Evolutionary conservation across 2,329 filamentous ascomycete species (phyloP).

Genomic region (Cladosporium sp.): DNA sequence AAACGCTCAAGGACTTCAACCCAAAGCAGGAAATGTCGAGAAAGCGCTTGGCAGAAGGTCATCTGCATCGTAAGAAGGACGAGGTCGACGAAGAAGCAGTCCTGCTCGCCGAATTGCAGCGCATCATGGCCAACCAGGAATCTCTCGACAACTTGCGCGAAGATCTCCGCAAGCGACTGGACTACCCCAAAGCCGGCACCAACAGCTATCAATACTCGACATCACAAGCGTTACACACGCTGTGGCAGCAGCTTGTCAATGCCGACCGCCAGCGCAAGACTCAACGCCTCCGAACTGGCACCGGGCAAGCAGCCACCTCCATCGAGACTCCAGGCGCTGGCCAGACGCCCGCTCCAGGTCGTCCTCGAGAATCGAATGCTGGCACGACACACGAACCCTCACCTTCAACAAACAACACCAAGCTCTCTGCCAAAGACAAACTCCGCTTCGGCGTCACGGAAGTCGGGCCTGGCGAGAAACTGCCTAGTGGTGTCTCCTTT

Average conservation of each 20-base stretch:
- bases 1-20: conserved; percentile 83
- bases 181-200: conserved; percentile 64
- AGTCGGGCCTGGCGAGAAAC: conserved; percentile 66
- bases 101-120: conserved; percentile 81
- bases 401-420: conserved; percentile 9
- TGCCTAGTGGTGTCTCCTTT: conserved; percentile 83
- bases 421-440: conserved; percentile 70
- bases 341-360: conserved; percentile 17
- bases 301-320: conserved; percentile 11
- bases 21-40: conserved; percentile 71
- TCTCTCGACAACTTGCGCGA: conserved; percentile 82
- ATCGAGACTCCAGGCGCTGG: conserved; percentile 12
- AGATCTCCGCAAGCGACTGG: conserved; percentile 72
- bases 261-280: conserved; percentile 89
- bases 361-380: conserved; percentile 43
- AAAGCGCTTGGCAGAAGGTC: conserved; percentile 78
- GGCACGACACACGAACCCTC: conserved; percentile 19
- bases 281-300: conserved; percentile 39
- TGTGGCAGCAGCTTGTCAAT: conserved; percentile 77
- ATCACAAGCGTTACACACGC: conserved; percentile 70
- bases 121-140: conserved; percentile 82
- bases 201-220: conserved; percentile 66
- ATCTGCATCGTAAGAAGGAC: conserved; percentile 74
- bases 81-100: conserved; percentile 91
- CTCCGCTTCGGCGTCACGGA: conserved; percentile 73